Percentiles rank a stretch among this genome's conserved stretches.
phyloP scores from a whole-genome alignment of 2,329 filamentous ascomycete species.

The Mollisia scopiformis region DNA sequence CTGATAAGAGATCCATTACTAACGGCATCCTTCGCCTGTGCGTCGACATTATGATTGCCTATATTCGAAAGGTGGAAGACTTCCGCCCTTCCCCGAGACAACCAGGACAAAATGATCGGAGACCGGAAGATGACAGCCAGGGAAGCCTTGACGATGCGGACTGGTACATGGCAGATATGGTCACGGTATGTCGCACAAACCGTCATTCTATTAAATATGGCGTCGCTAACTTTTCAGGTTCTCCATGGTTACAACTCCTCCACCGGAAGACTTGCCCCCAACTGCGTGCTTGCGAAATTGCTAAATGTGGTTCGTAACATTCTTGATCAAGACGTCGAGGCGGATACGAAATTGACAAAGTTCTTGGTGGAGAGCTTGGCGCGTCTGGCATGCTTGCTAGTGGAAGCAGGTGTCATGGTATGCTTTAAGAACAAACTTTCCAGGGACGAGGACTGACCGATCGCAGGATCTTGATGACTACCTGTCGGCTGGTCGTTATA shows the following conservation, averaged over 20 bases:
- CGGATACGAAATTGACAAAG: not conserved
- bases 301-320: not conserved
- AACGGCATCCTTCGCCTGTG: conserved; percentile 2
- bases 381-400: conserved; percentile 21
- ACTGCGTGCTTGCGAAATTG: too few relatives aligned
- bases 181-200: conserved; percentile 28
- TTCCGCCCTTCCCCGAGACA: conserved; percentile 13
- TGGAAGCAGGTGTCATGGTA: conserved; percentile 26
- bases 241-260: too few relatives aligned
- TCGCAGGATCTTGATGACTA: conserved; percentile 31
- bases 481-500: conserved; percentile 26
- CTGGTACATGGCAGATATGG: conserved; percentile 30
- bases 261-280: too few relatives aligned
- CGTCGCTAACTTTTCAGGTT: conserved; percentile 22
- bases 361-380: conserved; percentile 24
- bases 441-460: too few relatives aligned
- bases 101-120: too few relatives aligned
- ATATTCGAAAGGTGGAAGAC: conserved; percentile 22
- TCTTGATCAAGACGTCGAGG: not conserved
- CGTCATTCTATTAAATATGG: not conserved
- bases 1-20: not conserved
- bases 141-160: conserved; percentile 24
- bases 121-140: conserved; percentile 34
- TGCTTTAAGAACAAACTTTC: conserved; percentile 46
- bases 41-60: conserved; percentile 10